Evolutionary conservation across 768 basidiomycete genomes (phyloP), one percentile per base, ranked within the genome.

Genomic region (Xerocomellus intermedius): DNA sequence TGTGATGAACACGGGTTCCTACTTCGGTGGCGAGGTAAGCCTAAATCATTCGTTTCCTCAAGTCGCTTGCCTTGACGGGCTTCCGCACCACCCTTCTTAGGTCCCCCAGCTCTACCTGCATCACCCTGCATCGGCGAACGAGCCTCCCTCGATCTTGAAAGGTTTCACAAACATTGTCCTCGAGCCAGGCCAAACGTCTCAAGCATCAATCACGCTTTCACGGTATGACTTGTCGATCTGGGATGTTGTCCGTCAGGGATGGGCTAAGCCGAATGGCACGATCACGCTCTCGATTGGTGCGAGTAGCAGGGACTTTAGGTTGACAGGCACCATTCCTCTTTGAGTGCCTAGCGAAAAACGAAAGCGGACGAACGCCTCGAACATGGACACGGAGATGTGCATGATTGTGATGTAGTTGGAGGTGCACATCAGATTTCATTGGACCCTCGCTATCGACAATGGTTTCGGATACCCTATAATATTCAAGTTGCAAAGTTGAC

Each of bases 31-130:
- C 36, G 91, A 91, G 55, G 87, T 85, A 66, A 50, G 77, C 63
- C 28, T 24, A 42, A 13, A 26, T 32, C 24, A 16, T 33, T 24
- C 21, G 8, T 39, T 32, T 28, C n/a, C 33, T 10, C 8, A 9
- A 2, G 14, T n/a, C 14, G 42, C 9, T 28, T 16, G 4, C 8
- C 38, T 7, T 44, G 17, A 41, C 38, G 14, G 5, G 9, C 52
- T 12, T 4, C 42, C 5, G 28, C 36, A 26, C 35, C 22, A n/a
- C 9, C 12, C 30, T 33, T 56, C 28, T 28, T 59, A 89, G 83
- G 82, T 85, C 43, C 83, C 89, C 10, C 90, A 92, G 74, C 69
- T 92, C 17, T 93, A 91, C 71, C 28, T 92, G 26, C 81, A 87
- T 67, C 82, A 85, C 74, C 86, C 87, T 0, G 50, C 73, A 0